These are phyloP conservation scores for Pyrenophora graminea DNA, from an alignment of 2,329 filamentous ascomycete genomes.

Conservation along the genomic window DNA sequence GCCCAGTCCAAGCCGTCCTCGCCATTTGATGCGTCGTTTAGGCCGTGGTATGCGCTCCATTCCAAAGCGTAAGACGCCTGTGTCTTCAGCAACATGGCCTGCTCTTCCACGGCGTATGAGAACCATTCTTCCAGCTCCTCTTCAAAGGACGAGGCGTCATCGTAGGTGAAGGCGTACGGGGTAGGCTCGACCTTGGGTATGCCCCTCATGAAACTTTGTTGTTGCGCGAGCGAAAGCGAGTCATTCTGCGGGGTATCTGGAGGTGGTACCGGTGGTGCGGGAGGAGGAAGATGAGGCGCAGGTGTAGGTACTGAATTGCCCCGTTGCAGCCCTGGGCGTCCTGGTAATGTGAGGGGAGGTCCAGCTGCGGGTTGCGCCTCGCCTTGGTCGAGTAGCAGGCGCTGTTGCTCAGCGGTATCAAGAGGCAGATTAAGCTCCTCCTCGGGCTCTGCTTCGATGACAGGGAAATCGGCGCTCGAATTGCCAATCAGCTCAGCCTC, in stretches of 20 bases:
- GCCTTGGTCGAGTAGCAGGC: constrained; percentile 33
- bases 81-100: constrained; percentile 74
- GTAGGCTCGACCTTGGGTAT: constrained; percentile 50
- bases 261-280: constrained; percentile 42
- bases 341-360: constrained; percentile 30
- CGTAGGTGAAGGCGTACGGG: constrained; percentile 75
- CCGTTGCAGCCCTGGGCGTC: constrained; percentile 48
- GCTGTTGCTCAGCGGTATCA: constrained; percentile 44
- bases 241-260: constrained; percentile 45
- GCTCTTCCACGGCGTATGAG: constrained; percentile 84
- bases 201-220: constrained; percentile 51
- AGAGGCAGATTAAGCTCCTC: constrained; percentile 43
- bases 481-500: constrained; percentile 45
- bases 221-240: constrained; percentile 53
- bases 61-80: constrained; percentile 77
- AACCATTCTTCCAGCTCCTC: constrained; percentile 99
- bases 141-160: constrained; percentile 63
- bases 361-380: constrained; percentile 20
- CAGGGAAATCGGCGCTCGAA: constrained; percentile 33
- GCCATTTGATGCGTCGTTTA: constrained; percentile 47
- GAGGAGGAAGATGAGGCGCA: constrained; percentile 50
- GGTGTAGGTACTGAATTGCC: constrained; percentile 47
- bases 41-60: constrained; percentile 58
- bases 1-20: constrained; percentile 65
- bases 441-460: constrained; percentile 38